Base-by-base conservation (phyloP, 208 protist species). In the Porcisia deanei region DNA sequence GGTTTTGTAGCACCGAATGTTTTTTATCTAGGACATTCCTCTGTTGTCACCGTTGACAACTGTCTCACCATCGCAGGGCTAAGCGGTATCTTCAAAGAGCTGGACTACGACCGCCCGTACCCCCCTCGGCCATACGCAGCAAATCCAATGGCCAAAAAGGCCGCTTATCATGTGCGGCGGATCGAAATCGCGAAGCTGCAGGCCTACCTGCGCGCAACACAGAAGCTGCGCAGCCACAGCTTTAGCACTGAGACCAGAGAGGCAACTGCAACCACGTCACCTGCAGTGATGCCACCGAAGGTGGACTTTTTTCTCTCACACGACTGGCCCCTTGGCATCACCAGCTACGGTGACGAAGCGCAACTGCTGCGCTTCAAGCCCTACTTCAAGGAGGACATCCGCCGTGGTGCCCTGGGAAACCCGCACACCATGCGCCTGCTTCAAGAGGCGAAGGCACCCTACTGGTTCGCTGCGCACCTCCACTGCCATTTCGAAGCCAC, bases 1-100 rank as follows among this genome's bases (percentile, higher is more conserved):
- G 98, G 98, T 25, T 99, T 97, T 89, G 88, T 99, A 20, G 97
- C 98, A 3, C 96, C 94, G 1, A 99, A 99, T 81, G 99, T 99
- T 71, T 99, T 99, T 86, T 99, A 98, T 80, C 76, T 99, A 34
- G 99, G 99, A 2, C 87, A 97, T 76, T 92, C 94, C 4, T 95
- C 97, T 39, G 96, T 99, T 8, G 82, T 99, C 5, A 82, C 85
- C 12, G 96, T 99, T 54, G 88, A 94, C 72, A 91, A 88, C 30
- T 65, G 76, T 18, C 63, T 98, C 45, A 83, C 81, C 22, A 79
- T 98, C 18, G 91, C 85, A 8, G 93, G 93, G 2, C 73, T 97
- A 3, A 97, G 92, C 66, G 95, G 95, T 43, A 98, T 98, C 75
- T 98, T 94, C 83, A 98, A 98, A 65, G 84, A 70, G 0, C 60